Base-by-base conservation (phyloP, 2,329 filamentous ascomycete species). In the Malbranchea zuffiana region DNA sequence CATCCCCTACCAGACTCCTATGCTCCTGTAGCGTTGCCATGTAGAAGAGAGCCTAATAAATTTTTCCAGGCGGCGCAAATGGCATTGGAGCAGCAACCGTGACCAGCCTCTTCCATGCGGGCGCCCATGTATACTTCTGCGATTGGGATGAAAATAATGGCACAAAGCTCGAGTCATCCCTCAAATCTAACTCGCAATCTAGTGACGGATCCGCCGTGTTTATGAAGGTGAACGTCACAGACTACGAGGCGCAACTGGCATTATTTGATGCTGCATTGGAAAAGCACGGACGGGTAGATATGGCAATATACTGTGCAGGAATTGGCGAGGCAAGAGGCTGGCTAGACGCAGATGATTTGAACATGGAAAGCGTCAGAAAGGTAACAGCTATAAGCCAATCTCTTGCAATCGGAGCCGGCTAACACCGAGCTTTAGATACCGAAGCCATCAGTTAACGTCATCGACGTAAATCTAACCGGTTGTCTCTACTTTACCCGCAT, bases 391-490 rank as follows among this genome's bases (percentile, higher is more conserved):
- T 12, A 7, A 20, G 19, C 4, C 8, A 7, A 27, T 16, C 7
- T 10, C 11, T 27, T 5, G 7, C 20, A 19, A 32, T 6, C 35
- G 15, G 7, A 28, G 24, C 25, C 21, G 5, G 4, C 18, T 18
- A 45, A 18, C n/a, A n/a, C n/a, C n/a, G n/a, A n/a, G n/a, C n/a
- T n/a, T n/a, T n/a, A 33, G 31, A 12, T 33, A n/a, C 31, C 31
- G 8, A 12, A 12, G 11, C 19, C 18, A 15, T 53, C 55, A 3
- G 49, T 57, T 35, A 59, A 57, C 41, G 56, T 61, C 3, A 49
- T 71, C 8, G 62, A 69, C 25, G 60, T 71, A 37, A 69, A 72
- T 43, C 52, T 72, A 4, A 53, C 58, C 4, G 68, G 65, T 6
- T 61, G 61, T 1, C 45, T 71, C 15, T 62, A 64, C 29, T 68